Evolutionary conservation across 2,329 filamentous ascomycete species (phyloP).

Genomic region (Colletotrichum liriopes): DNA sequence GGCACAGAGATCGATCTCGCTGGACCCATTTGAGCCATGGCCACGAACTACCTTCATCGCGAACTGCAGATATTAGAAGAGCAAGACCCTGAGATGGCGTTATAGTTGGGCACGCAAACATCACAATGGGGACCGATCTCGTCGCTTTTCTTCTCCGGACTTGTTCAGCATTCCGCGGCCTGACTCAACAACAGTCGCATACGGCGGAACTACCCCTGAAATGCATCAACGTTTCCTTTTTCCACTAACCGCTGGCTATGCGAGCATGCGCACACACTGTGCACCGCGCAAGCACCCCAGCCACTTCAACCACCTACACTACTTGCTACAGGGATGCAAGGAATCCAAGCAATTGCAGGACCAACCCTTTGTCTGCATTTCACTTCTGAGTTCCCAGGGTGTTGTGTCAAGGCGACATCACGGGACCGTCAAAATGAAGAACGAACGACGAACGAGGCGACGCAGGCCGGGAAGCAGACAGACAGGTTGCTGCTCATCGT

Average conservation of each 20-base stretch:
- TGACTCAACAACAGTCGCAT: slow-evolving; percentile 29
- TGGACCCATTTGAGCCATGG: slow-evolving; percentile 39
- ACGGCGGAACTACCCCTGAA: slow-evolving; percentile 33
- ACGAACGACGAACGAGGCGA: neutral
- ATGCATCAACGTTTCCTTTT: slow-evolving; percentile 10
- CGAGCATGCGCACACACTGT: neutral
- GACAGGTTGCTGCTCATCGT: neutral
- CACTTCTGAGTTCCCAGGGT: slow-evolving; percentile 16
- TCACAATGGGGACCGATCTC: neutral
- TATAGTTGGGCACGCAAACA: neutral
- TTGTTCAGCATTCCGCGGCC: slow-evolving; percentile 13
- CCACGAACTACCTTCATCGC: slow-evolving; percentile 20
- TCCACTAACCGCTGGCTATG: neutral
- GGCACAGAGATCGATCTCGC: slow-evolving; percentile 42
- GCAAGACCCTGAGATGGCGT: neutral
- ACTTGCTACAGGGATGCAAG: slow-evolving; percentile 27
- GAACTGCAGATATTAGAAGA: slow-evolving; percentile 12
- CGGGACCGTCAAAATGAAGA: slow-evolving; percentile 8
- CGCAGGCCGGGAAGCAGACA: slow-evolving; percentile 7
- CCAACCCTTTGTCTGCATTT: slow-evolving; percentile 24
- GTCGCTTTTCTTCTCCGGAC: neutral
- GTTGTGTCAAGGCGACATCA: slow-evolving; percentile 14
- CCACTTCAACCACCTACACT: slow-evolving; percentile 25
- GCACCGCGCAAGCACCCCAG: slow-evolving; percentile 21
- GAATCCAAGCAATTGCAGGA: slow-evolving; percentile 33